Evolutionary conservation across 495 filamentous ascomycete species (phyloP), one percentile per base, ranked within the genome.

Genomic region (Podospora pseudocomata): DNA sequence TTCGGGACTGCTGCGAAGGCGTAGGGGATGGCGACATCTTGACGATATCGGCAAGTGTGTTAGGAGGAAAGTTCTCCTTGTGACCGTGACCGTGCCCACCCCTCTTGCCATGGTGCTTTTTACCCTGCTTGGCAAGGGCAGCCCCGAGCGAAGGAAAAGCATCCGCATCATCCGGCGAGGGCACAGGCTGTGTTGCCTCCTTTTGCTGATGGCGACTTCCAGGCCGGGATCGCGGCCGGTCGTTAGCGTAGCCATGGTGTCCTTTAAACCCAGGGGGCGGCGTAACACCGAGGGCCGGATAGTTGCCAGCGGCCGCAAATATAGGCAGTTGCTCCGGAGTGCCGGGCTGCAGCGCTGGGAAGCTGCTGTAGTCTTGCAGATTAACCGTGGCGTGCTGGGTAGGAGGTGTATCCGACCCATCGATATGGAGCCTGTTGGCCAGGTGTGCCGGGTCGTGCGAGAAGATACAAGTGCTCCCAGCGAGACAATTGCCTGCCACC

Each of bases 401-500:
- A 59, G 89, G 88, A 64, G 89, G 82, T 64, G 86, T 86, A 66
- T 81, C 84, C 60, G 83, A 85, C 55, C 89, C 88, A 57, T 86
- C 84, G 26, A 93, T 76, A 67, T 84, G 86, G 44, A 93, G 82
- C 63, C 84, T 86, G 72, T 87, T 89, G 68, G 92, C 83, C n/a
- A 92, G 84, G 68, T 89, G 85, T 4, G 93, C 88, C 11, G 96
- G 96, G 72, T 99, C 96, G 76, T 99, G 96, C 13, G 94, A 97
- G 83, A 99, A 99, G 67, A 97, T 90, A 79, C 96, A 99, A 15
- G 92, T 92, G 67, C 92, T 89, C 55, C 95, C 95, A 30, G 96
- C 96, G 57, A 99, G 86, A 76, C 96, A 99, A 72, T 94, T 97
- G 11, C 96, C 96, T 83, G 91, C 93, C 54, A 98, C 85, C 93